These are phyloP conservation scores for Metarhizium guizhouense DNA, from an alignment of 2,329 filamentous ascomycete species.

Conservation along the genomic window DNA sequence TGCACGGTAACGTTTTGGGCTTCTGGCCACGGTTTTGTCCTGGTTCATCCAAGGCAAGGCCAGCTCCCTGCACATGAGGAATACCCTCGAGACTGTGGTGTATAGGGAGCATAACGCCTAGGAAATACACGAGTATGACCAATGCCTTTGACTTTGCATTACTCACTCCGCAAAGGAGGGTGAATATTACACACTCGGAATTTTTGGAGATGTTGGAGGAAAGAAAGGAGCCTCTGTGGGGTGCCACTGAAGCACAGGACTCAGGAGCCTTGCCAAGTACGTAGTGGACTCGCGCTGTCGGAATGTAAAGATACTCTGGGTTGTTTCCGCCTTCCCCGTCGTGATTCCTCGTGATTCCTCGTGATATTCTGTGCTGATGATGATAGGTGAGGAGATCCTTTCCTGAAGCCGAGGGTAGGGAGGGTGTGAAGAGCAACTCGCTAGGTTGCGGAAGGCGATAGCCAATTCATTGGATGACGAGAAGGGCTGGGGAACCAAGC, in stretches of 20 bases:
- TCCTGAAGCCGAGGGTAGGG: not conserved
- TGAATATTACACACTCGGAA: not conserved
- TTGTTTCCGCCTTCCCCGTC: not conserved
- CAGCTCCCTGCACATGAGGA: constrained; percentile 19
- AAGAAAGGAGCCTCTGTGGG: constrained; percentile 1
- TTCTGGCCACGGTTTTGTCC: constrained; percentile 47
- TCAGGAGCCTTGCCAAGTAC: not conserved
- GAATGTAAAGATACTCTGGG: not conserved
- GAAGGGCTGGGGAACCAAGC: not conserved
- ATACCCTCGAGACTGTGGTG: constrained; percentile 43
- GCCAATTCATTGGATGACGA: not conserved
- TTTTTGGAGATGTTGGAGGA: constrained; percentile 6
- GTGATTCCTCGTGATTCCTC: not conserved
- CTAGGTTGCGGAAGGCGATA: not conserved
- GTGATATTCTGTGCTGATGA: not conserved
- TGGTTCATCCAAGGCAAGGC: constrained; percentile 31
- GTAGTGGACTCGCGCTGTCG: not conserved
- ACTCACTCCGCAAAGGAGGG: constrained; percentile 4
- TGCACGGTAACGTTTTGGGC: constrained; percentile 53
- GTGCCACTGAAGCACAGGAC: not conserved
- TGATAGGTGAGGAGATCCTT: not conserved
- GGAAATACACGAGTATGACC: constrained; percentile 4
- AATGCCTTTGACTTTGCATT: not conserved
- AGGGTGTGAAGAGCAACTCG: constrained; percentile 1
- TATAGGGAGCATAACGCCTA: constrained; percentile 40